Base-by-base conservation (phyloP, 768 basidiomycete genomes). In the Trametes maxima region DNA sequence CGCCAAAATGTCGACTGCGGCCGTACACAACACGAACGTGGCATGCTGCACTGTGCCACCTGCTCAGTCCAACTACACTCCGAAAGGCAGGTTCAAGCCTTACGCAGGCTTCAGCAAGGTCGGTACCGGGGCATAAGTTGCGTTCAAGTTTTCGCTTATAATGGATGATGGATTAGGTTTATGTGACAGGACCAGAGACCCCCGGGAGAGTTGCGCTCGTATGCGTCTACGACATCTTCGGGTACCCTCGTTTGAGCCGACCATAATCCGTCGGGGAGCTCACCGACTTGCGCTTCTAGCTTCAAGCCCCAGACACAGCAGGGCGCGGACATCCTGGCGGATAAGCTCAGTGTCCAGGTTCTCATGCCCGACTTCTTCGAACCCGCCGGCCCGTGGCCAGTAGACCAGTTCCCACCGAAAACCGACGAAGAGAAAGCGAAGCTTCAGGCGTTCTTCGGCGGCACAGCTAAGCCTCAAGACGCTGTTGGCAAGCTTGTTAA, bases 321-420 rank as follows among this genome's bases (percentile, higher is more conserved):
- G 69, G 86, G 85, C 35, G 84, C 84, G 19, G 87, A 88, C 67
- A 83, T 87, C 54, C 76, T 88, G 55, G 83, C 85, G 0, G 73
- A 77, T 6, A 70, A 79, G 14, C 70, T 86, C 36, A 76, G 80
- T 6, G 82, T 82, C 19, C 81, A 78, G 24, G 83, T 89, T 39
- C 79, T 83, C 69, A 85, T 88, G 83, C 87, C 86, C 25, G 86
- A 88, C 70, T 84, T 88, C 67, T 86, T 87, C 71, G 80, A 84
- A 65, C 80, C 80, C 10, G 72, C 80, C 28, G 70, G 72, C 40
- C 78, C 86, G 1, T 85, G 80, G 67, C 77, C 82, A 2, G 54
- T 72, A 7, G 78, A 78, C 21, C 75, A 79, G 54, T 85, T 80
- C 70, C 86, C 86, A 5, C 84, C 85, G 8, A 77, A 78, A 64